phyloP scores from a whole-genome alignment of 495 filamentous ascomycete species.

The Penicillium paxilli region DNA sequence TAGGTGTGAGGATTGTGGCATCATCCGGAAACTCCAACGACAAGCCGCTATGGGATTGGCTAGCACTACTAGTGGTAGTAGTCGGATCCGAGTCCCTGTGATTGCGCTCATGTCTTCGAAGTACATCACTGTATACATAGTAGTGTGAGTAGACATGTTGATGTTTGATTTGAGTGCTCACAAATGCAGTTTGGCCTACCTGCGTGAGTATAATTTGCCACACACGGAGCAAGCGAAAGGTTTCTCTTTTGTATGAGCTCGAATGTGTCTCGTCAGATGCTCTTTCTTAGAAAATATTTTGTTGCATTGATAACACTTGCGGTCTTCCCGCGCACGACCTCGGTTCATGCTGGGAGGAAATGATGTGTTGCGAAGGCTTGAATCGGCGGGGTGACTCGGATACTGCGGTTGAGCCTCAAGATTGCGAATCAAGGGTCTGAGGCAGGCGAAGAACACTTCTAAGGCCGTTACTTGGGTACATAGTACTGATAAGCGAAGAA shows the following conservation, averaged over 20 bases:
- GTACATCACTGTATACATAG: constrained; percentile 25
- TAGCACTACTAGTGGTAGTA: too few relatives aligned
- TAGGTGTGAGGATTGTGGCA: not conserved
- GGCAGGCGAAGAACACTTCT: too few relatives aligned
- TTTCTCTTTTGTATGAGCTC: constrained; percentile 35
- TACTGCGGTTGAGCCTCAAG: not conserved
- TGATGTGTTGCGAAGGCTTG: not conserved
- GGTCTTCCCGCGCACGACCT: constrained; percentile 9
- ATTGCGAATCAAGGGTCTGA: not conserved
- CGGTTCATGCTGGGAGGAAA: constrained; percentile 5
- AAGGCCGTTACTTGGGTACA: too few relatives aligned
- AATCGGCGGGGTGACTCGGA: not conserved
- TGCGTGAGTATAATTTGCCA: constrained; percentile 28
- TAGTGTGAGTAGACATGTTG: too few relatives aligned
- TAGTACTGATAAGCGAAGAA: too few relatives aligned
- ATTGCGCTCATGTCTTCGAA: constrained; percentile 24
- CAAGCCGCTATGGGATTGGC: not conserved
- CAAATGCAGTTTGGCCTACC: constrained; percentile 3
- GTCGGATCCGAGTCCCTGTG: constrained; percentile 8
- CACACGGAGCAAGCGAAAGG: constrained; percentile 31
- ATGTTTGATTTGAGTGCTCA: not conserved
- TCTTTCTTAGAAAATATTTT: constrained; percentile 33
- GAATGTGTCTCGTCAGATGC: constrained; percentile 33
- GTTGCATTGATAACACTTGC: constrained; percentile 18
- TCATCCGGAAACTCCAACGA: not conserved